Evolutionary conservation across 1,284 basidiomycete species (phyloP).

Genomic region (Sanguinoderma infundibulare): DNA sequence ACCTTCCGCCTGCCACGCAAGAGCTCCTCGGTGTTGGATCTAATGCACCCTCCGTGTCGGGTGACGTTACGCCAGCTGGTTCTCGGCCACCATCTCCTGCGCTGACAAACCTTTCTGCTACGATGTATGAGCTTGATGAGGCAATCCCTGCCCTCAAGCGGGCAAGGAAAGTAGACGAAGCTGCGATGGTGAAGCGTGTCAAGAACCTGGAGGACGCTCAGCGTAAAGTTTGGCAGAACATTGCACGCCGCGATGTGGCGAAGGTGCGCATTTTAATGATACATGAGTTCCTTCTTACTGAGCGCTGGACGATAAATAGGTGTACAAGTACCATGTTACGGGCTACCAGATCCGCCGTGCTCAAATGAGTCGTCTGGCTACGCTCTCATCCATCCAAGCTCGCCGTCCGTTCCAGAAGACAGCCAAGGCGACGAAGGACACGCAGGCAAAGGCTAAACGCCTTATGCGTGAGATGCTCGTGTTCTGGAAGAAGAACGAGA

Average conservation of each 20-base stretch:
- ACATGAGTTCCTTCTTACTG: not conserved
- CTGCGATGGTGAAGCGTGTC: conserved; percentile 71
- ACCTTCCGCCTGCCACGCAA: conserved; percentile 44
- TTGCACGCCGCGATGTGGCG: conserved; percentile 81
- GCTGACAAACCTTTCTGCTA: conserved; percentile 52
- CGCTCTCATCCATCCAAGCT: conserved; percentile 79
- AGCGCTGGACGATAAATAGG: conserved; percentile 47
- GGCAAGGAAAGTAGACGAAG: conserved; percentile 77
- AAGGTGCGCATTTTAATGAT: conserved; percentile 54
- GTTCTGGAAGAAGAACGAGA: conserved; percentile 98
- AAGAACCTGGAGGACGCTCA: conserved; percentile 83
- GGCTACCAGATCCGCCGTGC: conserved; percentile 67
- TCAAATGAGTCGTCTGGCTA: conserved; percentile 80
- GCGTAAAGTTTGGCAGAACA: conserved; percentile 85
- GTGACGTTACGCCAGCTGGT: conserved; percentile 41
- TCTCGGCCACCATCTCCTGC: conserved; percentile 70
- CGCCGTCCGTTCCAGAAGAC: conserved; percentile 82
- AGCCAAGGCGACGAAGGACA: conserved; percentile 86
- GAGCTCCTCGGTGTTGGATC: conserved; percentile 59
- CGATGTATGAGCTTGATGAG: conserved; percentile 76
- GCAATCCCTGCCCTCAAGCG: conserved; percentile 67
- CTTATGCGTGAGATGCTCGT: conserved; percentile 95
- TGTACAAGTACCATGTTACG: conserved; percentile 77
- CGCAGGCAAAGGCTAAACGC: conserved; percentile 86
- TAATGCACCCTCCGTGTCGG: conserved; percentile 54